Percentiles rank a stretch among this genome's conserved stretches.
Conservation (phyloP, 495 filamentous ascomycete genomes). For the Saxophila tyrrhenica region DNA sequence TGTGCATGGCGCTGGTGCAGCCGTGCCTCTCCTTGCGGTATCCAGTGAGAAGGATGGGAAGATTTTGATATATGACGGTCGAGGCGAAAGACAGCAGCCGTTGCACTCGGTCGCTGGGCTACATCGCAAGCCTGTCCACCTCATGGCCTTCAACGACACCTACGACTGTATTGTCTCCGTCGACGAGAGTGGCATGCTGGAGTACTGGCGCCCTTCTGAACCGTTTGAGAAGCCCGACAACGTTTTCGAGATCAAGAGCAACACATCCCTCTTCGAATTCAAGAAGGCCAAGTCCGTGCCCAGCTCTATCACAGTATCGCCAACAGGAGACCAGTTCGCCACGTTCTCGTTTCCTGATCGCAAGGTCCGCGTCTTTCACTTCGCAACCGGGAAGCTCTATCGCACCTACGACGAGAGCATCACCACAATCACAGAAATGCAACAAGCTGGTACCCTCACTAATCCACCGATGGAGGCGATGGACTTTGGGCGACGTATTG, state of each 20-base stretch:
- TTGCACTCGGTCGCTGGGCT: conserved; percentile 63
- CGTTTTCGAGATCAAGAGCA: conserved; percentile 85
- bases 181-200: conserved; percentile 87
- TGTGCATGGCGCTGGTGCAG: conserved; percentile 81
- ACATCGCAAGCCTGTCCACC: conserved; percentile 64
- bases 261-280: conserved; percentile 90
- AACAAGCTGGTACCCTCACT: conserved; percentile 70
- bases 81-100: conserved; percentile 64
- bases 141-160: conserved; percentile 79
- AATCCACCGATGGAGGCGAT: conserved; percentile 68
- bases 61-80: conserved; percentile 78
- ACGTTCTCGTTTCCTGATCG: conserved; percentile 90
- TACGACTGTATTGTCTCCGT: conserved; percentile 84
- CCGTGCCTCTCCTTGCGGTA: conserved; percentile 76
- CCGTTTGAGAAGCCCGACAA: conserved; percentile 83
- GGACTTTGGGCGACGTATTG: conserved; percentile 84
- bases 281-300: conserved; percentile 83
- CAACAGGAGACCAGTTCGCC: conserved; percentile 71
- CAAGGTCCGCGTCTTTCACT: conserved; percentile 86
- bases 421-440: conserved; percentile 76
- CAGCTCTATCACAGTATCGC: conserved; percentile 74
- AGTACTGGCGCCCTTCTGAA: conserved; percentile 81
- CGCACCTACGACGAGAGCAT: conserved; percentile 93
- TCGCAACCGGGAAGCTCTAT: conserved; percentile 73
- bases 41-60: conserved; percentile 62